These are phyloP conservation scores for Colletotrichum scovillei DNA, from an alignment of 2,329 filamentous ascomycete species.

Conservation along the genomic window DNA sequence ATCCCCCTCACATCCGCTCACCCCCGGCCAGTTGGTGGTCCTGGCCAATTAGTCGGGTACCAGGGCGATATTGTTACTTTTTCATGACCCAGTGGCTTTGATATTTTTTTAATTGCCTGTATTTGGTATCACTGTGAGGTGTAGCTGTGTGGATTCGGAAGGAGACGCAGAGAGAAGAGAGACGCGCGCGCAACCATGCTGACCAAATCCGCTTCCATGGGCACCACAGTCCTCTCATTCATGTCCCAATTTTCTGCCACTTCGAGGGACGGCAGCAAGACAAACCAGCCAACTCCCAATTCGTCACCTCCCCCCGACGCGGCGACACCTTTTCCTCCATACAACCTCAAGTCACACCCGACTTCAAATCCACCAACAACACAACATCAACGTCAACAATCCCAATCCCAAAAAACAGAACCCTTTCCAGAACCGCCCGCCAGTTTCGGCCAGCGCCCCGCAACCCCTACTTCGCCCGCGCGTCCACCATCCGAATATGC, in stretches of 20 bases:
- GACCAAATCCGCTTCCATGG: constrained; percentile 32
- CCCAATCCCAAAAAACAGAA: constrained; percentile 20
- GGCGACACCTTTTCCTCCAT: constrained; percentile 37
- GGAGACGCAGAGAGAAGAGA: not conserved
- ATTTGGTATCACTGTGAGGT: too few relatives aligned
- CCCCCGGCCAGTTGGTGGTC: constrained; percentile 15
- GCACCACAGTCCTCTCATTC: constrained; percentile 80
- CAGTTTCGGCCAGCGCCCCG: constrained; percentile 45
- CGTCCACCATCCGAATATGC: constrained; percentile 52
- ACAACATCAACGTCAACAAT: constrained; percentile 5
- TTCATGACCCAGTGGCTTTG: not conserved
- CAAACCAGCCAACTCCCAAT: constrained; percentile 52
- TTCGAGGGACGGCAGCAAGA: constrained; percentile 50
- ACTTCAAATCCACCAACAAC: constrained; percentile 23
- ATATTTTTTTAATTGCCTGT: not conserved
- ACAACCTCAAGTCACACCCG: constrained; percentile 32
- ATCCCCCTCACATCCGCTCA: not conserved
- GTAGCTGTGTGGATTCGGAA: too few relatives aligned
- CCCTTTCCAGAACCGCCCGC: constrained; percentile 27
- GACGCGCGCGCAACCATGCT: constrained; percentile 28
- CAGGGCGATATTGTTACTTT: constrained; percentile 28
- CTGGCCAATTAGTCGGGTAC: constrained; percentile 32
- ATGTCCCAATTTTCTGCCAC: constrained; percentile 81
- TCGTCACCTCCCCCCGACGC: constrained; percentile 57
- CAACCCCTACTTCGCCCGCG: constrained; percentile 45